phyloP scores from a whole-genome alignment of 768 basidiomycete species.

The Coprinopsis strossmayeri region DNA sequence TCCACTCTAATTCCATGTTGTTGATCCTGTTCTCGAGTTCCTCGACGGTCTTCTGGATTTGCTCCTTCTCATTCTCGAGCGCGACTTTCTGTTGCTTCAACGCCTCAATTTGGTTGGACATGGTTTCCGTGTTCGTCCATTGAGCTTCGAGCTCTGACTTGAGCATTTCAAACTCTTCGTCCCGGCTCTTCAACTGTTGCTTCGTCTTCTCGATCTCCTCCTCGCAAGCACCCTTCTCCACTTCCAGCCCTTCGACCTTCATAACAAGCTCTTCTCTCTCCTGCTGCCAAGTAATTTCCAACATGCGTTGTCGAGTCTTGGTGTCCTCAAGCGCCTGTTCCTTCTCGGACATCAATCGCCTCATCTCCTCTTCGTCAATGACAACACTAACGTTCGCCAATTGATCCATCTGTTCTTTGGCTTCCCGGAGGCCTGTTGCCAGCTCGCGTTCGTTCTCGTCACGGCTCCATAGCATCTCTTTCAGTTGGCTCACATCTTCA shows the following conservation, averaged over 20 bases:
- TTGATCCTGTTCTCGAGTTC: constrained; percentile 36
- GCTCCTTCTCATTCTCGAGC: constrained; percentile 32
- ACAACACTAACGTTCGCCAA: constrained; percentile 42
- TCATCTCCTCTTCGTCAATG: constrained; percentile 38
- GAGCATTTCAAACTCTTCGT: constrained; percentile 41
- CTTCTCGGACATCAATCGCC: constrained; percentile 31
- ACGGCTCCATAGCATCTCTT: constrained; percentile 35
- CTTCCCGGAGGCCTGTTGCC: constrained; percentile 44
- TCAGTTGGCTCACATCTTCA: constrained; percentile 37
- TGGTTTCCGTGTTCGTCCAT: constrained; percentile 59
- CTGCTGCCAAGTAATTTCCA: constrained; percentile 41
- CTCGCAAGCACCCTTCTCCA: constrained; percentile 36
- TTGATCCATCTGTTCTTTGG: constrained; percentile 56
- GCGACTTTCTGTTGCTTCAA: constrained; percentile 28
- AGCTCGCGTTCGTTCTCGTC: constrained; percentile 52
- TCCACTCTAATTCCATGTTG: constrained; percentile 44
- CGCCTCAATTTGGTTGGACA: constrained; percentile 38
- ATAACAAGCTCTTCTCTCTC: constrained; percentile 42
- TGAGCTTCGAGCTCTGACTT: constrained; percentile 65
- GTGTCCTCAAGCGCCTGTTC: constrained; percentile 35
- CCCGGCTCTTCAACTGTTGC: constrained; percentile 31
- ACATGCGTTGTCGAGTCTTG: constrained; percentile 32
- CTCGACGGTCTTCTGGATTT: constrained; percentile 31
- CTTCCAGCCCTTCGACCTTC: constrained; percentile 34
- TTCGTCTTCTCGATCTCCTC: constrained; percentile 37